These are phyloP conservation scores for Vaccinium corymbosum DNA, from an alignment of 148 eudicot genomes.

Conservation along the genomic window DNA sequence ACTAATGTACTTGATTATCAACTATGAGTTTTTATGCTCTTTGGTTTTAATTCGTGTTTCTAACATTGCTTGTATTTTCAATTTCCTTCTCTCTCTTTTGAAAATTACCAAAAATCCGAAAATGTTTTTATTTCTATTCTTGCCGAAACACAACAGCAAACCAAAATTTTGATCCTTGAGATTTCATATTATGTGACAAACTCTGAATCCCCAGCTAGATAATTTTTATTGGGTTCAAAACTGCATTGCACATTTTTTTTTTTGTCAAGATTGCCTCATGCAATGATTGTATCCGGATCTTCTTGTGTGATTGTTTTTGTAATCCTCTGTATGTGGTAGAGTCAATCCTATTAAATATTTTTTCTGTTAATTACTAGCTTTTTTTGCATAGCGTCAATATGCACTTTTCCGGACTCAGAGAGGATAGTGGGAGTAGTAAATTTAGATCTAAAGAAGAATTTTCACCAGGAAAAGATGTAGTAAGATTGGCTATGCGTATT, in stretches of 20 bases:
- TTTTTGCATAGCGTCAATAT: background rate
- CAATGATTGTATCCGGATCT: background rate
- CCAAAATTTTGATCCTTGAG: background rate
- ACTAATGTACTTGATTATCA: background rate
- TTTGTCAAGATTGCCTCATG: background rate
- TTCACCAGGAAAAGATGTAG: background rate
- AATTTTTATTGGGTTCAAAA: background rate
- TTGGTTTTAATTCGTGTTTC: background rate
- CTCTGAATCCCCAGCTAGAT: background rate
- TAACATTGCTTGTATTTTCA: background rate
- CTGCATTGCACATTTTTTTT: background rate
- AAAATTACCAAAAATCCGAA: background rate
- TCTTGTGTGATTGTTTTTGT: background rate
- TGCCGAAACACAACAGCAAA: background rate
- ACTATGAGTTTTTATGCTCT: background rate
- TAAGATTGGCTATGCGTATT: constrained; percentile 1
- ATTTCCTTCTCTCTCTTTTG: background rate
- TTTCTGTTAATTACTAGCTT: background rate
- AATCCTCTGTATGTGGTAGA: background rate
- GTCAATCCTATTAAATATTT: background rate
- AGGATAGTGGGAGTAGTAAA: background rate
- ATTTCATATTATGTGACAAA: background rate
- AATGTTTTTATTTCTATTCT: background rate
- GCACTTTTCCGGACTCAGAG: background rate
- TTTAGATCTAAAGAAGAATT: background rate